Evolutionary conservation across 495 filamentous ascomycete genomes (phyloP).

Genomic region (Jackrogersella multiformis): DNA sequence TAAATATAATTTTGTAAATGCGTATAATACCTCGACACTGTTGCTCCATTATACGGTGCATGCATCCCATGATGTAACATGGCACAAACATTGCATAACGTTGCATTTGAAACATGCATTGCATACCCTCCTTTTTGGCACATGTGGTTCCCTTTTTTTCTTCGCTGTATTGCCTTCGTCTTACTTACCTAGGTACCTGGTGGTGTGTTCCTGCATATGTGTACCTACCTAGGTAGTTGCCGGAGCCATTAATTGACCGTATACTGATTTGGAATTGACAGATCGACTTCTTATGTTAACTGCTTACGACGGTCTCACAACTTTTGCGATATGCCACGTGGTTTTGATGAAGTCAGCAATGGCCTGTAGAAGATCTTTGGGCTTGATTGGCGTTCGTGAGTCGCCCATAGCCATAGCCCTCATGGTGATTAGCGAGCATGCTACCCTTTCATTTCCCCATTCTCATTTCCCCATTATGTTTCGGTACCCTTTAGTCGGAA

Average conservation of each 20-base stretch:
- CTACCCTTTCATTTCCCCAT: slow-evolving; percentile 4
- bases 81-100: slow-evolving; percentile 23
- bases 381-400: slow-evolving; percentile 10
- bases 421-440: slow-evolving; percentile 10
- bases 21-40: slow-evolving; percentile 15
- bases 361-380: too few species aligned
- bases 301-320: slow-evolving; percentile 29
- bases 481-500: neutral
- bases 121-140: slow-evolving; percentile 4
- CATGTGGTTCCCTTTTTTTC: neutral
- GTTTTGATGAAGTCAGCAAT: slow-evolving; percentile 1
- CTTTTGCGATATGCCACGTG: slow-evolving; percentile 36
- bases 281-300: slow-evolving; percentile 11
- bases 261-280: neutral
- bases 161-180: slow-evolving; percentile 24
- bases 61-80: slow-evolving; percentile 29
- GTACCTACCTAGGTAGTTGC: neutral
- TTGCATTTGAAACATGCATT: slow-evolving; percentile 35
- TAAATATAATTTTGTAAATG: slow-evolving; percentile 3
- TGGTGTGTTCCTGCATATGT: slow-evolving; percentile 32
- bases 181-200: too few species aligned
- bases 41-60: slow-evolving; percentile 35
- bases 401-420: neutral
- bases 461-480: neutral
- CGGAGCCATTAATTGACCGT: slow-evolving; percentile 4